Percentiles rank a stretch among this genome's conserved stretches.
Evolutionary conservation across 495 filamentous ascomycete species (phyloP).

Genomic region (Staphylotrichum tortipilum): DNA sequence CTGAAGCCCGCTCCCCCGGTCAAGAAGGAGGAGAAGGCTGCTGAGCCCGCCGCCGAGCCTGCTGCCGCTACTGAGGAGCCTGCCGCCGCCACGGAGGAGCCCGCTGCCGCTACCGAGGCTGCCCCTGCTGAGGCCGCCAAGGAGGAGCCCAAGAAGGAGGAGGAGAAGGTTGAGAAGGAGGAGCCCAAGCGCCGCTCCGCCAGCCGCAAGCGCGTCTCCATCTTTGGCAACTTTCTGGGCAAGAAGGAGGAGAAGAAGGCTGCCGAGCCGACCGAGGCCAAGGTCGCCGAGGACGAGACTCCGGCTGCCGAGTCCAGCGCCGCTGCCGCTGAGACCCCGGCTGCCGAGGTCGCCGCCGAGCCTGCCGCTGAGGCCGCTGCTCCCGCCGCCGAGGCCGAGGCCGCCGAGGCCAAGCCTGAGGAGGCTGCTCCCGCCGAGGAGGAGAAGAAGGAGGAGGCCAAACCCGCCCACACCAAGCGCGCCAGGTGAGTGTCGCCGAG

Average conservation of each 20-base stretch:
- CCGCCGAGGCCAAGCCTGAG: slow-evolving; percentile 15
- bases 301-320: slow-evolving; percentile 20
- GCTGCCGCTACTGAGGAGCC: slow-evolving; percentile 38
- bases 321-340: slow-evolving; percentile 18
- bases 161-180: slow-evolving; percentile 35
- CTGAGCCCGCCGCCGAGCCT: slow-evolving; percentile 29
- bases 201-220: slow-evolving; percentile 76
- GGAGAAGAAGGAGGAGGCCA: slow-evolving; percentile 25
- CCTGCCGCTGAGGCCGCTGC: slow-evolving; percentile 20
- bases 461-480: slow-evolving; percentile 15
- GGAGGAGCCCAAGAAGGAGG: slow-evolving; percentile 36
- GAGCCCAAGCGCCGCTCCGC: slow-evolving; percentile 60
- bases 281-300: slow-evolving; percentile 32
- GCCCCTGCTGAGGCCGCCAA: slow-evolving; percentile 37
- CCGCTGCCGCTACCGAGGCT: slow-evolving; percentile 28
- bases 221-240: slow-evolving; percentile 67
- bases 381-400: slow-evolving; percentile 20
- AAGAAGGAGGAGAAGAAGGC: slow-evolving; percentile 67
- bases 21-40: slow-evolving; percentile 39
- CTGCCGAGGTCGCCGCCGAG: slow-evolving; percentile 26
- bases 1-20: slow-evolving; percentile 54
- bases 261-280: slow-evolving; percentile 39
- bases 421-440: slow-evolving; percentile 28
- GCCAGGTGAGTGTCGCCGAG: slow-evolving; percentile 1
- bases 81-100: slow-evolving; percentile 41